Evolutionary conservation across 2,329 filamentous ascomycete species (phyloP).

Genomic region (Plectosphaerella sp.): DNA sequence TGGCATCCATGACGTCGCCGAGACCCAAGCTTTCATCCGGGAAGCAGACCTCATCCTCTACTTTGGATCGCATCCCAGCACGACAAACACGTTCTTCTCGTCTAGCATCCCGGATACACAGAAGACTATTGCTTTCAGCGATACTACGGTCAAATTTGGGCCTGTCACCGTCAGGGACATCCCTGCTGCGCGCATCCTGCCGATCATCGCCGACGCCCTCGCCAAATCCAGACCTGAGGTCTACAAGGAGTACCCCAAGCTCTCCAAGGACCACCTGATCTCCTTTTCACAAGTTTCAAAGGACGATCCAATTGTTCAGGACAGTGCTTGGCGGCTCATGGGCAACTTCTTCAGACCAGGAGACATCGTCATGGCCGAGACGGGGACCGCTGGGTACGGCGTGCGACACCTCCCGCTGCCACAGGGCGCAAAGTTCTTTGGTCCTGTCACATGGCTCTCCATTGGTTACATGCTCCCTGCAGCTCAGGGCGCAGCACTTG

Average conservation of each 20-base stretch:
- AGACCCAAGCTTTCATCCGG: slow-evolving; percentile 29
- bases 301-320: slow-evolving; percentile 37
- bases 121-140: slow-evolving; percentile 25
- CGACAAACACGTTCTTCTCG: slow-evolving; percentile 38
- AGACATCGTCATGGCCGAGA: slow-evolving; percentile 54
- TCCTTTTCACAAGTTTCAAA: slow-evolving; percentile 9
- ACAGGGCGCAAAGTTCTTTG: slow-evolving; percentile 39
- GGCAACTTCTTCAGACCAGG: slow-evolving; percentile 41
- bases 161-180: slow-evolving; percentile 24
- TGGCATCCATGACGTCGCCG: slow-evolving; percentile 31
- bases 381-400: slow-evolving; percentile 53
- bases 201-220: slow-evolving; percentile 15
- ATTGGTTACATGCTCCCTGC: slow-evolving; percentile 59
- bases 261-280: slow-evolving; percentile 18
- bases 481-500: slow-evolving; percentile 50
- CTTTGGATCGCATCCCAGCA: slow-evolving; percentile 41
- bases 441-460: slow-evolving; percentile 51
- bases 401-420: slow-evolving; percentile 46
- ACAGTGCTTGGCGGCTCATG: slow-evolving; percentile 42
- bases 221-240: slow-evolving; percentile 15
- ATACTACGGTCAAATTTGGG: slow-evolving; percentile 24
- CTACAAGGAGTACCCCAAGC: slow-evolving; percentile 19
- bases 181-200: slow-evolving; percentile 13
- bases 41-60: slow-evolving; percentile 38
- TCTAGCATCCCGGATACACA: slow-evolving; percentile 29